These are phyloP conservation scores for Pseudozyma hubeiensis DNA, from an alignment of 1,284 basidiomycete genomes.

Conservation along the genomic window DNA sequence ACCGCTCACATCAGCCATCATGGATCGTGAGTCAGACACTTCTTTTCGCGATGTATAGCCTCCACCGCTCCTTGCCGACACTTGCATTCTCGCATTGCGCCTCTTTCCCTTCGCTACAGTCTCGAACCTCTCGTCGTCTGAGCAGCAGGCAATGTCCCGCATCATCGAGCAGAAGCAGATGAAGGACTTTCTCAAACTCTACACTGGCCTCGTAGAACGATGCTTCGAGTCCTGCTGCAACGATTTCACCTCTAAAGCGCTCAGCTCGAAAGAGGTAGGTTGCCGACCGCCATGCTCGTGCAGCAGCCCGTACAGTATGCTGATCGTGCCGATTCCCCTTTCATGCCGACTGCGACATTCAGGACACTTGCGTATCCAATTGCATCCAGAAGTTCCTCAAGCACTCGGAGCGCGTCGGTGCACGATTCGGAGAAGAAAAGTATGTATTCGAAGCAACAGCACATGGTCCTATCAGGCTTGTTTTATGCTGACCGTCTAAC, in stretches of 20 bases:
- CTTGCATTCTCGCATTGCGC: not conserved
- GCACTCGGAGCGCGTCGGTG: conserved; percentile 92
- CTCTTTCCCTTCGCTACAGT: conserved; percentile 33
- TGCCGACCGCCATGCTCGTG: no score
- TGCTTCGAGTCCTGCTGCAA: conserved; percentile 96
- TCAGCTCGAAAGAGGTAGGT: conserved; percentile 89
- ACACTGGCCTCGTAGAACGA: conserved; percentile 93
- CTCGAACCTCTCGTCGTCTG: conserved; percentile 61
- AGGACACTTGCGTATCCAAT: conserved; percentile 75
- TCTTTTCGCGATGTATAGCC: not conserved
- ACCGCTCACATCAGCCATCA: conserved; percentile 18
- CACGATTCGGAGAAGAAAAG: conserved; percentile 76
- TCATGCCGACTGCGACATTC: conserved; percentile 3
- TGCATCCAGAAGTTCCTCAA: conserved; percentile 94
- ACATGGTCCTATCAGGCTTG: no score
- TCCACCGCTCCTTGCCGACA: not conserved
- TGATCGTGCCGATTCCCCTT: not conserved
- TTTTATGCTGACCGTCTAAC: not conserved
- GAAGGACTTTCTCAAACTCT: conserved; percentile 97
- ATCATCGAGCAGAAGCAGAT: conserved; percentile 76
- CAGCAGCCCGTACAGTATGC: not conserved
- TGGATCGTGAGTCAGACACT: conserved; percentile 46
- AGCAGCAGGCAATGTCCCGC: conserved; percentile 65
- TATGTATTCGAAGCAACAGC: conserved; percentile 17
- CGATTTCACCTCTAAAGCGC: conserved; percentile 94